Base-by-base conservation (phyloP, 2,329 filamentous ascomycete species). In the Sordariomycetes sp. region DNA sequence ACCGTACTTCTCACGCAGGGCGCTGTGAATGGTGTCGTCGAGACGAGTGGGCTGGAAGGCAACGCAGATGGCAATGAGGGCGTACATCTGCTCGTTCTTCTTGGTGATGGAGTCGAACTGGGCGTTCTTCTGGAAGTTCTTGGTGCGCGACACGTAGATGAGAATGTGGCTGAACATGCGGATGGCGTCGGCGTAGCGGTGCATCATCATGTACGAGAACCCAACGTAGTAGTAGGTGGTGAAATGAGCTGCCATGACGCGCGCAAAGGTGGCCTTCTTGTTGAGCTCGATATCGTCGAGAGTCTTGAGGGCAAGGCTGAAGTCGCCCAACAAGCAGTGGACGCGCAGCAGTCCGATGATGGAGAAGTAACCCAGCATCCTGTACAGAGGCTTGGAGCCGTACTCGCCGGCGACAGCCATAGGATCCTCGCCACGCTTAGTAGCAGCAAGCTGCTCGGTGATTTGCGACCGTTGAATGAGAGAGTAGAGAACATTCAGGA, bases 131-230 rank as follows among this genome's bases (percentile, higher is more conserved):
- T 98, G 92, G 79, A 96, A 96, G 75, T 96, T 96, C 84, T 98
- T 98, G 57, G 92, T 98, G 53, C 92, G 76, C 48, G 87, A 94
- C 47, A 98, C 88, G 67, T 96, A 98, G 66, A 98, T 83, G 51
- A 98, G 79, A 63, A 98, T 98, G 75, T 98, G 92, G 73, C 86
- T 94, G 79, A 98, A 98, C 82, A 95, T 94, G 74, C 90, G 87
- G 68, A 98, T 95, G 61, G 92, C 92, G 64, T 98, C 92, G 64
- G 87, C 86, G 61, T 98, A 98, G 58, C 92, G 86, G 68, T 92
- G 87, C 86, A 96, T 94, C 92, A 98, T 98, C 90, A 98, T 96
- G 82, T 98, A 98, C 48, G 86, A 94, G 79, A 98, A 98, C 49
- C 92, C 92, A 43, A 98, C 90, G 61, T 96, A 96, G 79, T 98